Base-by-base conservation (phyloP, 2,329 filamentous ascomycete genomes). In the Ceratocystis huliohia region DNA sequence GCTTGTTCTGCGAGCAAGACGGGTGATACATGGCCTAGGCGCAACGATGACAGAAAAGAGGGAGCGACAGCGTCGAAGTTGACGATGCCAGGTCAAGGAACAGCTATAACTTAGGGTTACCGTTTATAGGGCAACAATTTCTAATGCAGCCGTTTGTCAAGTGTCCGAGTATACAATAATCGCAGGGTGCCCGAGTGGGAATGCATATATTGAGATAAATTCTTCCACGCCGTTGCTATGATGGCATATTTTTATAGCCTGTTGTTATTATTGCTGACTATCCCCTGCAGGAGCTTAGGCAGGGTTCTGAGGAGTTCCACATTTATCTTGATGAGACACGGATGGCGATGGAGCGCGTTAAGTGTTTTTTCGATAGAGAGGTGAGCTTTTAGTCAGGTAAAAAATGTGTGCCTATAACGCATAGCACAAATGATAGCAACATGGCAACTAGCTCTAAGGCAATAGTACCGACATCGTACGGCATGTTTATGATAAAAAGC, bases 141-240 rank as follows among this genome's bases (percentile, higher is more conserved):
- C 37, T 41, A 3, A 41, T 15, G 37, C 37, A 1, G 37, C 37
- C 3, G 37, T 10, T 41, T 41, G 37, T 15, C 10, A 41, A 41
- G 37, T 15, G 37, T 15, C 3, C 15, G 37, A 41, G 37, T 41
- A 41, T 15, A 41, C 37, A 15, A 15, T 13, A 41, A 15, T 41
- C 13, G 37, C 37, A 41, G 37, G 10, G 33, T 37, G 10, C 10
- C 33, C 33, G 3, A 37, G 8, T 37, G 10, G 37, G 3, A 41
- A 13, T 13, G 1, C 37, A 41, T 13, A 33, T 7, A 33, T 41
- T 15, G 10, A 41, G 37, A 41, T 41, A 4, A 41, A 41, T 41
- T 41, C 37, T 41, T 41, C 3, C 13, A 10, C 37, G 3, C 56
- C 6, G 64, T 65, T 65, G 64, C 64, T 45, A 61, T 65, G 64